Percentiles rank a stretch among this genome's conserved stretches.
phyloP scores from a whole-genome alignment of 768 basidiomycete species.

The Pulveroboletus sp. region DNA sequence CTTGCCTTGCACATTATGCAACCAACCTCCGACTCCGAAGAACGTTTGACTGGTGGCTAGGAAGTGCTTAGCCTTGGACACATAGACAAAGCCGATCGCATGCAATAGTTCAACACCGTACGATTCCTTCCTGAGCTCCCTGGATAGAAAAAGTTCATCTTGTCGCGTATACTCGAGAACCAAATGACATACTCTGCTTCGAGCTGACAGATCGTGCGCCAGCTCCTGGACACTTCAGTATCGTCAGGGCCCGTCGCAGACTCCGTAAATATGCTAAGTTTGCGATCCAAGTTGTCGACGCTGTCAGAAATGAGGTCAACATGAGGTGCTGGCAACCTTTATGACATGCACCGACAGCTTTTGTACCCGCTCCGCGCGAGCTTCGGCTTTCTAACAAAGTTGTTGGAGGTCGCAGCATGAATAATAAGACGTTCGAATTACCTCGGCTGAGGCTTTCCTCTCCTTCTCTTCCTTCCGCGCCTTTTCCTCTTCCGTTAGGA shows the following conservation, averaged over 20 bases:
- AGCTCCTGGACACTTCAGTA: slow-evolving; percentile 64
- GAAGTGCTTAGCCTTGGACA: slow-evolving; percentile 77
- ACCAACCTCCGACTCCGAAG: slow-evolving; percentile 86
- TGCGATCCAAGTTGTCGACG: slow-evolving; percentile 73
- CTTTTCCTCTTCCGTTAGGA: slow-evolving; percentile 66
- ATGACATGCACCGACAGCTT: slow-evolving; percentile 43
- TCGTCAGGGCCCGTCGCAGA: slow-evolving; percentile 70
- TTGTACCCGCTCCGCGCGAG: slow-evolving; percentile 68
- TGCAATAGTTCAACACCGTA: slow-evolving; percentile 86
- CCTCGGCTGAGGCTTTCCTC: slow-evolving; percentile 63
- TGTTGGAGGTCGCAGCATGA: slow-evolving; percentile 6
- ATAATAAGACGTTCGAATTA: slow-evolving; percentile 24
- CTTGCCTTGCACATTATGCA: slow-evolving; percentile 89
- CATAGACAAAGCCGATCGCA: slow-evolving; percentile 82
- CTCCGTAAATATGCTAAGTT: slow-evolving; percentile 85
- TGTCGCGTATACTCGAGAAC: neutral
- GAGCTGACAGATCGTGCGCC: slow-evolving; percentile 70
- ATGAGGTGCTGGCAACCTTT: neutral
- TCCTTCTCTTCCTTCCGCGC: slow-evolving; percentile 72
- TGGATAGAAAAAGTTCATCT: slow-evolving; percentile 35
- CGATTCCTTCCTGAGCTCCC: slow-evolving; percentile 79
- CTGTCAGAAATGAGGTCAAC: slow-evolving; percentile 13
- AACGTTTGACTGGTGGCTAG: slow-evolving; percentile 66
- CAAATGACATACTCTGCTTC: slow-evolving; percentile 69
- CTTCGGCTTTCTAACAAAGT: slow-evolving; percentile 64